Evolutionary conservation across 345 rosid genomes (phyloP).

Genomic region (Populus pruinosa): DNA sequence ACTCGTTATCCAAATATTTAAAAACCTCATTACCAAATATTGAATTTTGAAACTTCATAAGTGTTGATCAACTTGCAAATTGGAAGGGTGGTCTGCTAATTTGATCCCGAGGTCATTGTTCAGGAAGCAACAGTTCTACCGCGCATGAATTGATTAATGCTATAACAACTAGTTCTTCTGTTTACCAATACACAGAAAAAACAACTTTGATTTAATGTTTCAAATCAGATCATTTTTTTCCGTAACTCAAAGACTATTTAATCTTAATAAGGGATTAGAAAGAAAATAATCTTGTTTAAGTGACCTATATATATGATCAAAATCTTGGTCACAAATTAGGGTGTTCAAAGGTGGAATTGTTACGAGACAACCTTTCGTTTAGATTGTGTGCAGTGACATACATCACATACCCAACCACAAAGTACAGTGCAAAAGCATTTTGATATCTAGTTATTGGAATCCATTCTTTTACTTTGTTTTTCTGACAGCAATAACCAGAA

Average conservation of each 20-base stretch:
- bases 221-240: neutral
- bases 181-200: neutral
- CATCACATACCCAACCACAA: neutral
- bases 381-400: neutral
- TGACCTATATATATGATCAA: too few relatives aligned
- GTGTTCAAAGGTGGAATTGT: neutral
- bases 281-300: neutral
- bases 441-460: neutral
- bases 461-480: neutral
- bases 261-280: neutral
- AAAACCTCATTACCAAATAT: too few relatives aligned
- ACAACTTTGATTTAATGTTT: neutral
- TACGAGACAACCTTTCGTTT: neutral
- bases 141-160: neutral
- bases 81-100: neutral
- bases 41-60: neutral
- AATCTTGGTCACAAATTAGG: neutral
- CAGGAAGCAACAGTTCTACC: neutral
- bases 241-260: neutral
- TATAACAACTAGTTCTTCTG: neutral
- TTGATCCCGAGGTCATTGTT: neutral
- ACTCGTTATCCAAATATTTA: too few relatives aligned
- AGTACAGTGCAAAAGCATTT: neutral
- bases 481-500: neutral
- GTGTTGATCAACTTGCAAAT: neutral